Conservation (phyloP, 2,329 filamentous ascomycete species). For the Elsinoe australis region DNA sequence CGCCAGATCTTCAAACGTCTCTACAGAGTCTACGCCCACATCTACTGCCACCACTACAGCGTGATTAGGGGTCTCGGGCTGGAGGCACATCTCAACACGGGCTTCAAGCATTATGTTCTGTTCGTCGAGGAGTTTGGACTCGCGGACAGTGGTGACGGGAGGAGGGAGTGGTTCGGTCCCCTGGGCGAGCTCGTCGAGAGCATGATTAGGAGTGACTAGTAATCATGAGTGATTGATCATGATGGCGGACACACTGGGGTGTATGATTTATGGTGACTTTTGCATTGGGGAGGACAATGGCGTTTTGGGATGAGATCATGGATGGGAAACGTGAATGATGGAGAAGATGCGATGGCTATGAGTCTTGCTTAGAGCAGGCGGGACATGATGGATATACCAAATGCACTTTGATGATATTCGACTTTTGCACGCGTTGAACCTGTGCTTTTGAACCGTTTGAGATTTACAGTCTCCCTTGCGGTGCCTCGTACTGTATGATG, state of each 20-base stretch:
- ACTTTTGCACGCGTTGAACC: too few relatives aligned
- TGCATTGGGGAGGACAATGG: background rate
- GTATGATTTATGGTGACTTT: too few relatives aligned
- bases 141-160: conserved; percentile 65
- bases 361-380: background rate
- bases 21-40: conserved; percentile 94
- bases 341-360: too few relatives aligned
- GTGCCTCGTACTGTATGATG: too few relatives aligned
- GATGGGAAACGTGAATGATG: background rate
- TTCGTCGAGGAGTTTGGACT: conserved; percentile 96
- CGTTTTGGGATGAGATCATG: background rate
- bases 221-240: conserved; percentile 23
- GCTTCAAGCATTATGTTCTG: conserved; percentile 98
- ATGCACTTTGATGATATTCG: conserved; percentile 5
- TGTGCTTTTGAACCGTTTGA: too few relatives aligned
- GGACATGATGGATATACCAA: conserved; percentile 12
- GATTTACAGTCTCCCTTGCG: too few relatives aligned
- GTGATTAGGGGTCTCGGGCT: conserved; percentile 91
- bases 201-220: conserved; percentile 84
- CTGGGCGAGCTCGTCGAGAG: conserved; percentile 93
- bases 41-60: conserved; percentile 97
- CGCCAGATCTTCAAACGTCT: conserved; percentile 99
- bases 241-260: too few relatives aligned
- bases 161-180: conserved; percentile 72
- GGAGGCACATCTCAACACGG: conserved; percentile 95